Conservation (phyloP, 495 filamentous ascomycete species). For the Penicillium macrosclerotiorum region DNA sequence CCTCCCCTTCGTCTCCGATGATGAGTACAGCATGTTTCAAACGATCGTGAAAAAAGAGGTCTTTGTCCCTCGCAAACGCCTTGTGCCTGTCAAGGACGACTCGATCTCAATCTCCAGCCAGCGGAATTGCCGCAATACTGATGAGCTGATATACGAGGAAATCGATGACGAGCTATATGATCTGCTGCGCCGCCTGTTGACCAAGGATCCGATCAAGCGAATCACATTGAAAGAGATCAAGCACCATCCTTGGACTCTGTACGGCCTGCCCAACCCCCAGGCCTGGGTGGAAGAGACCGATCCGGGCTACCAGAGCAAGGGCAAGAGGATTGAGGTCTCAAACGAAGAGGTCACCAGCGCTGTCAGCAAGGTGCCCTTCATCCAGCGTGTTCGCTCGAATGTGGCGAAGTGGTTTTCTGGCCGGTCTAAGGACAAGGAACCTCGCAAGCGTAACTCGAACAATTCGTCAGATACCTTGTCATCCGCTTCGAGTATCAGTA, state of each 20-base stretch:
- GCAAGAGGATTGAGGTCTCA: slow-evolving; percentile 89
- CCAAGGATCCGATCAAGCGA: slow-evolving; percentile 82
- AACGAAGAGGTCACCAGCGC: slow-evolving; percentile 84
- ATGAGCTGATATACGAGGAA: slow-evolving; percentile 79
- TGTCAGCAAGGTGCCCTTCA: slow-evolving; percentile 82
- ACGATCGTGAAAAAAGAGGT: slow-evolving; percentile 87
- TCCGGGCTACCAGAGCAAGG: slow-evolving; percentile 73
- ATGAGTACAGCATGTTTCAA: slow-evolving; percentile 86
- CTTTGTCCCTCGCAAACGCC: slow-evolving; percentile 76
- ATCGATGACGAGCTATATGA: slow-evolving; percentile 80
- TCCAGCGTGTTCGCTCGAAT: slow-evolving; percentile 63
- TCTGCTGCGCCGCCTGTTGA: slow-evolving; percentile 75
- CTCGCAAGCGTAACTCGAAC: slow-evolving; percentile 44
- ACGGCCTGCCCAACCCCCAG: slow-evolving; percentile 69
- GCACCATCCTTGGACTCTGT: slow-evolving; percentile 91
- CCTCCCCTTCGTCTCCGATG: slow-evolving; percentile 85
- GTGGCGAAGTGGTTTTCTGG: slow-evolving; percentile 61
- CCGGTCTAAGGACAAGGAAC: slow-evolving; percentile 54
- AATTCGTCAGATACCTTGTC: slow-evolving; percentile 37
- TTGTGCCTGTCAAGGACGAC: slow-evolving; percentile 70
- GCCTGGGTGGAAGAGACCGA: slow-evolving; percentile 94
- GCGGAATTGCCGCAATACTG: slow-evolving; percentile 51
- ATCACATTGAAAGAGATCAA: slow-evolving; percentile 93
- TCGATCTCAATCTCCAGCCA: slow-evolving; percentile 37
- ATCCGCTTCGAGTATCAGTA: slow-evolving; percentile 27